Evolutionary conservation across 352 stramenopile species (phyloP).

Genomic region (Globisporangium paddicum): DNA sequence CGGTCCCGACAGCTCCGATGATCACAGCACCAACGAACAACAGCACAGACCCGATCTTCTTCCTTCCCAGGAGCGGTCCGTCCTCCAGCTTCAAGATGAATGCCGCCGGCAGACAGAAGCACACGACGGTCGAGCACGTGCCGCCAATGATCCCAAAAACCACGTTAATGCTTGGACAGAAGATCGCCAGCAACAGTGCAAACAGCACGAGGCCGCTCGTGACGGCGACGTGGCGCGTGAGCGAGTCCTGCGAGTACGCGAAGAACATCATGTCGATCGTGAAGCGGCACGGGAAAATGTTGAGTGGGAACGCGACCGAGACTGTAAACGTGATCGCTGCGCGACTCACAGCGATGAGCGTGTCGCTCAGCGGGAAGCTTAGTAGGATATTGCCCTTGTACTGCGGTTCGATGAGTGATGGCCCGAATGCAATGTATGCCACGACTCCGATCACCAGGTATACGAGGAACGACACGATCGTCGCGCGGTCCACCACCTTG

Average conservation of each 20-base stretch:
- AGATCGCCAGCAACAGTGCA: slow-evolving; percentile 73
- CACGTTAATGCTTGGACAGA: slow-evolving; percentile 83
- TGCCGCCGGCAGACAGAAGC: slow-evolving; percentile 76
- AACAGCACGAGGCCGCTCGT: slow-evolving; percentile 57
- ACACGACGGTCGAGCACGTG: slow-evolving; percentile 80
- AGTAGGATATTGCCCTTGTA: slow-evolving; percentile 84
- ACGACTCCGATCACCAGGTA: slow-evolving; percentile 78
- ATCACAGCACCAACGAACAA: slow-evolving; percentile 67
- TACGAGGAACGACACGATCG: slow-evolving; percentile 63
- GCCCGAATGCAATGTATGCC: slow-evolving; percentile 77
- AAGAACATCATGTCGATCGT: slow-evolving; percentile 90
- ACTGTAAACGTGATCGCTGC: slow-evolving; percentile 87
- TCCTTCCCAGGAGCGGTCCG: slow-evolving; percentile 53
- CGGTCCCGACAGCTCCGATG: slow-evolving; percentile 63
- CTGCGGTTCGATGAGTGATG: slow-evolving; percentile 49
- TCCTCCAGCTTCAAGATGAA: slow-evolving; percentile 86
- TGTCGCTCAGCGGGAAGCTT: slow-evolving; percentile 73
- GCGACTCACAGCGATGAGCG: slow-evolving; percentile 71
- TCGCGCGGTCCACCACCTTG: slow-evolving; percentile 82
- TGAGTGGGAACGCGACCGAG: slow-evolving; percentile 77
- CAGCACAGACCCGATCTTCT: slow-evolving; percentile 72
- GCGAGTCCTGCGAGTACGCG: slow-evolving; percentile 63
- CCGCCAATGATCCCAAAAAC: slow-evolving; percentile 85
- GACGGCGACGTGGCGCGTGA: slow-evolving; percentile 55
- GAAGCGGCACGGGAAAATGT: slow-evolving; percentile 86